Evolutionary conservation across 176 grass and related monocot genomes (phyloP).

Genomic region (Hordeum marinum): DNA sequence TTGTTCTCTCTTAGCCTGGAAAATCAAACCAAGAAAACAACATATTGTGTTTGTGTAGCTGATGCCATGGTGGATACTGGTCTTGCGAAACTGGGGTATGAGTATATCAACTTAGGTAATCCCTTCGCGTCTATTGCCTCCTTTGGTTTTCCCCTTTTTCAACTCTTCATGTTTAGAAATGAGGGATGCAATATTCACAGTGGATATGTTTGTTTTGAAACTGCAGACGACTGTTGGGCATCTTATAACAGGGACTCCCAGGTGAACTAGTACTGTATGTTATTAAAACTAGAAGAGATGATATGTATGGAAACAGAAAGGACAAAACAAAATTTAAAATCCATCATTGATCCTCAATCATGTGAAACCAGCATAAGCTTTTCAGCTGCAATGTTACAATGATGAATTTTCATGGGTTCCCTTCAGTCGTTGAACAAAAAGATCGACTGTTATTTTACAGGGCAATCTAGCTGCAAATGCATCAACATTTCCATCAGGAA

Average conservation of each 20-base stretch:
- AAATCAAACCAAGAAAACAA: neutral
- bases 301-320: neutral
- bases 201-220: neutral
- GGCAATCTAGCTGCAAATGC: slow-evolving; percentile 37
- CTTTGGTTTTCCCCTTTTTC: neutral
- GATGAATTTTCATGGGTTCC: neutral
- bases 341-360: neutral
- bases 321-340: neutral
- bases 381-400: neutral
- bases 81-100: slow-evolving; percentile 42
- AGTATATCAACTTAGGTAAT: slow-evolving; percentile 44
- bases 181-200: neutral
- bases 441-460: neutral
- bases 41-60: slow-evolving; percentile 16
- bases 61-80: slow-evolving; percentile 44
- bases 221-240: slow-evolving; percentile 50
- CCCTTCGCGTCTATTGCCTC: neutral
- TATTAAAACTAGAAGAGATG: neutral
- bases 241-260: slow-evolving; percentile 32
- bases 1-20: neutral
- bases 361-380: neutral
- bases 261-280: slow-evolving; percentile 8
- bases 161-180: neutral
- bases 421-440: neutral
- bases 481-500: slow-evolving; percentile 43